phyloP scores from a whole-genome alignment of 2,329 filamentous ascomycete species.

The Aphanocladium album region DNA sequence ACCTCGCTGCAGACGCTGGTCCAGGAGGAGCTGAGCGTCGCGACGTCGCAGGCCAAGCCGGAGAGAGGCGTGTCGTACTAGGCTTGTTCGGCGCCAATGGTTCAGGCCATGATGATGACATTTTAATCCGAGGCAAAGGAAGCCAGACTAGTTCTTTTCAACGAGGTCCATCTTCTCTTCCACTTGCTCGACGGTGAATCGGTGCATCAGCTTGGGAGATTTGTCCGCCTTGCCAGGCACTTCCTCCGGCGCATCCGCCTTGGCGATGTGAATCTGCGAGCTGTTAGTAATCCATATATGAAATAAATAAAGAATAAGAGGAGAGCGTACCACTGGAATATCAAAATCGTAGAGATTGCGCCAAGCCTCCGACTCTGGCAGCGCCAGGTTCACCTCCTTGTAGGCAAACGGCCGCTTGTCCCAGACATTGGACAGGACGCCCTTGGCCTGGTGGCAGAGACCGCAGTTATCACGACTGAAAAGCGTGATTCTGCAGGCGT shows the following conservation, averaged over 20 bases:
- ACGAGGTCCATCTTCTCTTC: slow-evolving; percentile 62
- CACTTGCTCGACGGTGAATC: slow-evolving; percentile 64
- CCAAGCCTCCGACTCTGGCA: slow-evolving; percentile 59
- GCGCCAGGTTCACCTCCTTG: slow-evolving; percentile 64
- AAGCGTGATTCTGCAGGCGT: slow-evolving; percentile 62
- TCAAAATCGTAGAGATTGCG: slow-evolving; percentile 74
- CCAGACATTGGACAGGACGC: slow-evolving; percentile 63
- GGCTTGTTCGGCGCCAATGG: neutral
- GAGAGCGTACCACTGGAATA: slow-evolving; percentile 63
- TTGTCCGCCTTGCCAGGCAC: slow-evolving; percentile 50
- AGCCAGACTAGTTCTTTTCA: slow-evolving; percentile 24
- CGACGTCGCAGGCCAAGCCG: slow-evolving; percentile 25
- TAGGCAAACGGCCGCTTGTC: slow-evolving; percentile 62
- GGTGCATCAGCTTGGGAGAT: slow-evolving; percentile 72
- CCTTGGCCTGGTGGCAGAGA: slow-evolving; percentile 64
- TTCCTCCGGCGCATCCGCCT: slow-evolving; percentile 44
- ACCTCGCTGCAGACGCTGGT: slow-evolving; percentile 42
- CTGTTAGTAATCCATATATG: neutral
- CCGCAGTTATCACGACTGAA: slow-evolving; percentile 70
- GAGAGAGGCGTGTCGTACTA: slow-evolving; percentile 39
- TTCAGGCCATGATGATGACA: neutral
- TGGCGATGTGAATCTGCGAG: slow-evolving; percentile 59
- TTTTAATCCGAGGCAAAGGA: neutral
- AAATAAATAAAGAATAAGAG: neutral
- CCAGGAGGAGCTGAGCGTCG: slow-evolving; percentile 41